phyloP scores from a whole-genome alignment of 2,329 filamentous ascomycete species.

The Ophiostoma australiae region DNA sequence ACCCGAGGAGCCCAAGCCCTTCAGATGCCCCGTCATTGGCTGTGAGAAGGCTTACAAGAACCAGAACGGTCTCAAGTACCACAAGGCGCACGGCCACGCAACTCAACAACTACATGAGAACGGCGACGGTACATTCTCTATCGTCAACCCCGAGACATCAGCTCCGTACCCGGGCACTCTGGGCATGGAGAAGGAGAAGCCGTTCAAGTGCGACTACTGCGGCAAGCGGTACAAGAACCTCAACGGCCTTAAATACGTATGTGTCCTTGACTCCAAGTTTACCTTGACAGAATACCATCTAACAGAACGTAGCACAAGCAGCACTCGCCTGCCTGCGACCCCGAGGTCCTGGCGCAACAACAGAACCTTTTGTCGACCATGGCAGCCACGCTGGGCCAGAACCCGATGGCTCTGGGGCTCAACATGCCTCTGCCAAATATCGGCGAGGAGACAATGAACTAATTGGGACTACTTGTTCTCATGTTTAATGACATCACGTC shows the following conservation, averaged over 20 bases:
- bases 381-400: conserved; percentile 32
- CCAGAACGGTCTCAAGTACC: conserved; percentile 88
- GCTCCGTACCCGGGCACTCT: conserved; percentile 91
- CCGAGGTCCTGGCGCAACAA: conserved; percentile 57
- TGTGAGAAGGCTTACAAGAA: conserved; percentile 99
- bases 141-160: conserved; percentile 93
- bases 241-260: conserved; percentile 92
- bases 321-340: conserved; percentile 84
- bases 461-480: background rate
- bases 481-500: background rate
- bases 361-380: conserved; percentile 36
- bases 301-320: conserved; percentile 58
- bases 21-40: conserved; percentile 94
- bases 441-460: conserved; percentile 41
- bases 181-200: conserved; percentile 99
- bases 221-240: conserved; percentile 99
- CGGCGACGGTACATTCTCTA: conserved; percentile 93
- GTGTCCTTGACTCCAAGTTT: conserved; percentile 31
- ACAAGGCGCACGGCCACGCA: conserved; percentile 84
- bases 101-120: conserved; percentile 97
- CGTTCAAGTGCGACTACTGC: conserved; percentile 93
- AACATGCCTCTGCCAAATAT: conserved; percentile 38
- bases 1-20: conserved; percentile 92
- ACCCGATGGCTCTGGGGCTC: conserved; percentile 34
- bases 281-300: conserved; percentile 29